Evolutionary conservation across 2,329 filamentous ascomycete genomes (phyloP), one percentile per base, ranked within the genome.

Genomic region (Blumeria hordei): DNA sequence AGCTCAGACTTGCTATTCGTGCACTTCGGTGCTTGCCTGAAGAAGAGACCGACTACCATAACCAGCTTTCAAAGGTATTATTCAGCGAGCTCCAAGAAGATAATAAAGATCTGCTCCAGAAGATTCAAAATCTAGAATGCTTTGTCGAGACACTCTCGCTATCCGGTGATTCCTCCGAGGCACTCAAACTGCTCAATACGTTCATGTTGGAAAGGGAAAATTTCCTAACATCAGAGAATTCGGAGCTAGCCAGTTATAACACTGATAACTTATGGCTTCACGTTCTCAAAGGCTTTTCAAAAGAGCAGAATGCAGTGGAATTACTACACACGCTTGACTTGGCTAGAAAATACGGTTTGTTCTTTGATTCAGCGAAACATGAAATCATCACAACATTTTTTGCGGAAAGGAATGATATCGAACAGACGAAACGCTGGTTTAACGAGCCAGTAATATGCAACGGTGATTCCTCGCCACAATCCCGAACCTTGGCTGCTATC

Each of bases 351-450:
- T 65, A 71, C 5, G 71, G 70, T 0, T 57, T 75, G 7, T 64
- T 68, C 12, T 75, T 72, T 58, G 69, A 70, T 55, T 64, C 68
- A 3, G 60, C 63, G 3, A 64, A 78, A 54, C 74, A 80, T 60
- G 65, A 71, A 56, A 65, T 75, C 36, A 70, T 92, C 64, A 73
- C 80, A 2, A 66, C 66, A 0, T 83, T 82, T 60, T 87, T 81
- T 61, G 76, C 81, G 1, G 65, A 70, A 11, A 72, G 71, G 47
- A 69, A 80, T 59, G 70, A 78, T 50, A 63, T 82, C 3, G 65
- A 71, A n/a, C 74, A 77, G 58, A 80, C 80, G 2, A 80, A 83
- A 62, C 64, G 70, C 11, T 86, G 87, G 77, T 88, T 83, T 61
- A 68, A 74, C 21, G 76, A 74, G 58, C 70, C 54, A n/a, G 44